Evolutionary conservation across 1,139 yeast species (phyloP).

Genomic region (Spencermartinsiella ligniputridi): DNA sequence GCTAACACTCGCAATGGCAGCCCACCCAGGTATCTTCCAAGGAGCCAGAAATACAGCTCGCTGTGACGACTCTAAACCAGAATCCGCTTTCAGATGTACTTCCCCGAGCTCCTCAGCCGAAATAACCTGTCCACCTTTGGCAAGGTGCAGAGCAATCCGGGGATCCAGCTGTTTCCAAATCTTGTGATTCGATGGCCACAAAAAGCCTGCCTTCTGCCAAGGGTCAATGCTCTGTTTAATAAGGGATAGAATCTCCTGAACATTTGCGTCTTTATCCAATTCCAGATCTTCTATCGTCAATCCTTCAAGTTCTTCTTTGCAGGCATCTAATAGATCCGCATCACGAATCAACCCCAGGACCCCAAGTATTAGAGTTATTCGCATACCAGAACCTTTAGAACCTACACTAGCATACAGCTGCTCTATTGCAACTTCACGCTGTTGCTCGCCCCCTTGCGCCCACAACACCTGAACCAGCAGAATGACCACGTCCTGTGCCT

Average conservation of each 20-base stretch:
- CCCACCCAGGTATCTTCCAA: constrained; percentile 23
- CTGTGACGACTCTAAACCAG: constrained; percentile 18
- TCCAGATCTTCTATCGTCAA: constrained; percentile 47
- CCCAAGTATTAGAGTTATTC: constrained; percentile 69
- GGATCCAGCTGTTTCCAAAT: constrained; percentile 65
- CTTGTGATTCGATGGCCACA: constrained; percentile 65
- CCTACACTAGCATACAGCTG: constrained; percentile 51
- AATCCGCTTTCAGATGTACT: constrained; percentile 41
- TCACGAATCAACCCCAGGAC: constrained; percentile 65
- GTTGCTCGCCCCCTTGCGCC: constrained; percentile 63
- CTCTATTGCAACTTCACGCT: constrained; percentile 70
- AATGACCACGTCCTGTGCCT: constrained; percentile 59
- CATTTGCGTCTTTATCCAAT: constrained; percentile 36
- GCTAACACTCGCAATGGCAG: constrained; percentile 6
- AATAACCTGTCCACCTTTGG: constrained; percentile 31
- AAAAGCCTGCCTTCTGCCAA: constrained; percentile 68
- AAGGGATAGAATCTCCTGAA: constrained; percentile 51
- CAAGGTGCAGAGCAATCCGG: constrained; percentile 52
- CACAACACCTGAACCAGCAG: constrained; percentile 75
- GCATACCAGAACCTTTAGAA: constrained; percentile 57
- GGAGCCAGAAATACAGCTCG: constrained; percentile 26
- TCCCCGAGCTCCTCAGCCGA: constrained; percentile 50
- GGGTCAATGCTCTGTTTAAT: constrained; percentile 27
- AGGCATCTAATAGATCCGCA: constrained; percentile 56
- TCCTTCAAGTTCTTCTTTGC: constrained; percentile 59